Evolutionary conservation across 192 early-diverging fungal species (phyloP), one percentile per base, ranked within the genome.

Genomic region (Podila minutissima): DNA sequence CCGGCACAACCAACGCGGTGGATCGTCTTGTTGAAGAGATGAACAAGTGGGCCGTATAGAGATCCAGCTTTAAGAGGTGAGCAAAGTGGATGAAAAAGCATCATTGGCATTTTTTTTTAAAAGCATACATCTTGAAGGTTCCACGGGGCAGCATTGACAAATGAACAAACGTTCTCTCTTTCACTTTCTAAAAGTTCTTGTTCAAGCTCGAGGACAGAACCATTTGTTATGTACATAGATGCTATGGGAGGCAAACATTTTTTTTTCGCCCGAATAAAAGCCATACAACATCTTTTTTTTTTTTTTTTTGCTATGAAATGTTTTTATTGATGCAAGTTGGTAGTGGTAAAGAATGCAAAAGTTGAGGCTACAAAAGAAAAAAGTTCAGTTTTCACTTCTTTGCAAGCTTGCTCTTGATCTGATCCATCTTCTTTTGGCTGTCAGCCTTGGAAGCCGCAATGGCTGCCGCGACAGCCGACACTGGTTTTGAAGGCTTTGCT

Each of bases 41-140:
- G 77, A 81, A 69, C 71, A 81, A 81, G n/a, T 81, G 77, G 77
- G 68, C 77, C 11, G 77, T 81, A 33, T 81, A 66, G 46, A 11
- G 20, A 61, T 13, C 17, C 15, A 19, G 24, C 22, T 17, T 19
- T 19, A 28, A 17, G 59, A 33, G 31, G n/a, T 19, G 37, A 41
- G n/a, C 13, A 64, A 17, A 3, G 33, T 33, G 28, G 60, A 46
- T 46, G 41, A 46, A 46, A 46, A 2, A 11, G 41, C 41, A 46
- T 46, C 41, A 15, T 46, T 46, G 41, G 15, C 41, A 46, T 46
- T 12, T 17, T 46, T 46, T 37, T 11, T 37, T 37, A 0, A 9
- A 17, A 46, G 41, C 41, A 15, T 17, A 46, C 41, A 15, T 17
- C 13, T 12, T 13, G 15, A 46, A 15, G 41, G 41, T 46, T 17